phyloP scores from a whole-genome alignment of 768 basidiomycete species.

The Auriculariales sp. region DNA sequence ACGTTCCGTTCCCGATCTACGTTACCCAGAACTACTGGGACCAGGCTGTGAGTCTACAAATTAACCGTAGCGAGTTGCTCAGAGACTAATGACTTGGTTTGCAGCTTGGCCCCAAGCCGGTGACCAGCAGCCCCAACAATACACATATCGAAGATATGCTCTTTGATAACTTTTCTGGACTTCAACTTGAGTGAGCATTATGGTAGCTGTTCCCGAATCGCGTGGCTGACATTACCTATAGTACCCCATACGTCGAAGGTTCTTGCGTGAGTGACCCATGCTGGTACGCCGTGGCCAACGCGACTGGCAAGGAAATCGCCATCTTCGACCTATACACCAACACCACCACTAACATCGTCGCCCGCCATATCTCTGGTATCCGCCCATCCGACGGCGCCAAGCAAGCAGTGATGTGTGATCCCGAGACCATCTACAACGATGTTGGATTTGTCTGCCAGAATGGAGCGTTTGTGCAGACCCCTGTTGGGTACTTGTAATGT shows the following conservation, averaged over 20 bases:
- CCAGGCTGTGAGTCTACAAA: slow-evolving; percentile 26
- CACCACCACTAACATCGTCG: slow-evolving; percentile 37
- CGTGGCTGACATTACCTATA: too few species aligned
- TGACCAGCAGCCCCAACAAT: slow-evolving; percentile 29
- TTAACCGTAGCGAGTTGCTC: neutral
- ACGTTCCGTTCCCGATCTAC: slow-evolving; percentile 48
- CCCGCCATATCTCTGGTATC: slow-evolving; percentile 29
- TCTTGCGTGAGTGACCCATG: slow-evolving; percentile 45
- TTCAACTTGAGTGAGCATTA: slow-evolving; percentile 34
- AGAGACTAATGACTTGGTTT: too few species aligned
- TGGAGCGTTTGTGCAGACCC: slow-evolving; percentile 7
- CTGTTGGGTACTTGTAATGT: neutral
- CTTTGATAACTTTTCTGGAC: slow-evolving; percentile 40
- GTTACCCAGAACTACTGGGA: slow-evolving; percentile 58
- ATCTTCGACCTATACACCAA: slow-evolving; percentile 44
- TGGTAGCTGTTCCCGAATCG: neutral
- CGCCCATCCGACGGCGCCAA: slow-evolving; percentile 28
- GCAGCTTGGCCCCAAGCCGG: slow-evolving; percentile 29
- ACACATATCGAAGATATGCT: slow-evolving; percentile 41
- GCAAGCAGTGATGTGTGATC: slow-evolving; percentile 40
- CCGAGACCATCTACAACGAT: too few species aligned
- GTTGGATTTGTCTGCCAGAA: slow-evolving; percentile 17
- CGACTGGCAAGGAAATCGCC: slow-evolving; percentile 42
- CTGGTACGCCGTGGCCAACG: slow-evolving; percentile 40
- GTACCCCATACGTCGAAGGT: slow-evolving; percentile 37